Evolutionary conservation across 2,329 filamentous ascomycete genomes (phyloP).

Genomic region (Stagonosporopsis cucurbitacearum): DNA sequence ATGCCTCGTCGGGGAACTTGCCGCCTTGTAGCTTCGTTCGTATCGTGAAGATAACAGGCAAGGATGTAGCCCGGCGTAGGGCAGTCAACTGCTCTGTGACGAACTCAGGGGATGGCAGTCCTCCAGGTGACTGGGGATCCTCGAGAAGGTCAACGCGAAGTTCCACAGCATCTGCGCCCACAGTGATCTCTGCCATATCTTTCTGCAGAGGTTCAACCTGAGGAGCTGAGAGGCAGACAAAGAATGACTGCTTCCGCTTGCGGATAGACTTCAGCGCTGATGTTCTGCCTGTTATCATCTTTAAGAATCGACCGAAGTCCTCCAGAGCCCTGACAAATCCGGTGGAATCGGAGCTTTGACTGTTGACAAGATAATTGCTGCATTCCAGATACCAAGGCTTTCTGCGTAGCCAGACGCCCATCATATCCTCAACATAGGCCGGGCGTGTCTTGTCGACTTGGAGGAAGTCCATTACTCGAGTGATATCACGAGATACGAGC

Average conservation of each 20-base stretch:
- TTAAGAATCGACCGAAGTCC: conserved; percentile 77
- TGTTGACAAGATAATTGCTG: conserved; percentile 94
- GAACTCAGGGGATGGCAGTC: conserved; percentile 72
- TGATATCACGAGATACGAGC: conserved; percentile 84
- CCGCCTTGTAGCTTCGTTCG: conserved; percentile 87
- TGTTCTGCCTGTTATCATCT: conserved; percentile 68
- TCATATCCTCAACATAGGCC: conserved; percentile 91
- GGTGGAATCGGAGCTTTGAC: conserved; percentile 65
- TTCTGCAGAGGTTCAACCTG: conserved; percentile 69
- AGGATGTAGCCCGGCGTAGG: conserved; percentile 71
- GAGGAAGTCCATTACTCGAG: conserved; percentile 86
- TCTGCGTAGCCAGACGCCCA: conserved; percentile 85
- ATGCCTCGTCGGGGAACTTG: conserved; percentile 78
- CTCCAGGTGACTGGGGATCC: conserved; percentile 66
- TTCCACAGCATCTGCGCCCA: conserved; percentile 92
- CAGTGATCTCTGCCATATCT: conserved; percentile 73
- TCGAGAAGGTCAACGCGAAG: conserved; percentile 88
- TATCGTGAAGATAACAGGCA: conserved; percentile 92
- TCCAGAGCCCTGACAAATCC: conserved; percentile 62
- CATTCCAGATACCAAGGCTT: conserved; percentile 91
- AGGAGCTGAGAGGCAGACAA: conserved; percentile 87
- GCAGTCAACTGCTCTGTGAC: conserved; percentile 82
- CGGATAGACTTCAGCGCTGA: conserved; percentile 63
- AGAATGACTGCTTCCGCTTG: conserved; percentile 79
- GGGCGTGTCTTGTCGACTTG: conserved; percentile 88